Evolutionary conservation across 441 rosid genomes (phyloP), one percentile per base, ranked within the genome.

Genomic region (Mallotus japonicus): DNA sequence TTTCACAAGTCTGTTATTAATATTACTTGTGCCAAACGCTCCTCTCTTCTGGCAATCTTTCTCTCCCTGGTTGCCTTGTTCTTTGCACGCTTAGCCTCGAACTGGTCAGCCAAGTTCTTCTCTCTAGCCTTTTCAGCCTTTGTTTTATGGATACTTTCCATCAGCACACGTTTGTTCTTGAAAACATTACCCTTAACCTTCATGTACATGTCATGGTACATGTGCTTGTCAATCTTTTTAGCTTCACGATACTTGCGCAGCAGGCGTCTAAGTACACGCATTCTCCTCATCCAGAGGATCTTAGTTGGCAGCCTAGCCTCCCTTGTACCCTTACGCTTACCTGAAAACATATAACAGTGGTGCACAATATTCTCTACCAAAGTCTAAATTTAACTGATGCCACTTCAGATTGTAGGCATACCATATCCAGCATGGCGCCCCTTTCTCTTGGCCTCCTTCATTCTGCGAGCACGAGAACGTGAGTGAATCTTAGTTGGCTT

Each of bases 401-500:
- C 19, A 54, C 32, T 28, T 47, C 20, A 19, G 3, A 58, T 24
- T 59, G 20, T 10, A 53, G 16, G 3, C 65, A 60, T 86, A 93
- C 98, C 97, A 74, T 91, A 87, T 79, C 98, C 97, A 77, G 98
- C 83, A 80, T 93, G 98, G 6, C 98, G 91, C 0, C 97, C 98
- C 87, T 90, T 94, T 65, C 89, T 92, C 82, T 92, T 94, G 44
- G 99, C 99, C 75, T 85, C 89, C 76, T 88, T 92, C 92, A 90
- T 82, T 0, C 89, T 82, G 0, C 97, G 88, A 1, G 97, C 99
- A 37, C 99, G 92, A n/a, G 99, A 85, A 0, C 94, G 97, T 5
- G 99, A 94, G 76, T 94, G 99, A 63, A 94, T 94, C 87, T 94
- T 92, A 0, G 99, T 90, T 19, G 99, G 99, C 73, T 92, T 94